phyloP scores from a whole-genome alignment of 768 basidiomycete genomes.

The Russula brevipes region DNA sequence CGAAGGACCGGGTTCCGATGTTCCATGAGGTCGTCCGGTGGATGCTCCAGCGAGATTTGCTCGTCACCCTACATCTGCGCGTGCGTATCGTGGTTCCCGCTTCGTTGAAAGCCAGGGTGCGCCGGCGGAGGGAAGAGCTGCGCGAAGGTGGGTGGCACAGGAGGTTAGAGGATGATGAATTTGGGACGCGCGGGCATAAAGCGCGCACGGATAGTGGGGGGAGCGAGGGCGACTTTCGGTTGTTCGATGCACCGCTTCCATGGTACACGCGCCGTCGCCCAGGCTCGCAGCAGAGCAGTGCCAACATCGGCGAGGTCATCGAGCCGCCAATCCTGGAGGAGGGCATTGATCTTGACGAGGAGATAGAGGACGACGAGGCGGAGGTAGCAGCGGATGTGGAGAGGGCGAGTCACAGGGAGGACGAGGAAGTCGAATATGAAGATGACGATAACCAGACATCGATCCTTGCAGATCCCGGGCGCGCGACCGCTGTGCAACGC shows the following conservation, averaged over 20 bases:
- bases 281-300: conserved; percentile 32
- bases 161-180: conserved; percentile 24
- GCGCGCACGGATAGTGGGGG: conserved; percentile 7
- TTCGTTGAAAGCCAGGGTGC: conserved; percentile 69
- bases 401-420: conserved; percentile 32
- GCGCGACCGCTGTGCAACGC: conserved; percentile 72
- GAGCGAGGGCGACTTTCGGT: conserved; percentile 9
- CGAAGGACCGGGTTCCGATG: conserved; percentile 58
- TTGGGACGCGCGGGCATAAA: conserved; percentile 9
- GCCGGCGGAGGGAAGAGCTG: conserved; percentile 32
- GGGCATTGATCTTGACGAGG: conserved; percentile 32
- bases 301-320: conserved; percentile 33
- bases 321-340: conserved; percentile 31
- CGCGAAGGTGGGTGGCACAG: conserved; percentile 36
- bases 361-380: conserved; percentile 29
- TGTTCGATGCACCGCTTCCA: conserved; percentile 10
- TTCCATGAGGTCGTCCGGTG: conserved; percentile 84
- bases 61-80: conserved; percentile 79
- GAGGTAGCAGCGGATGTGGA: conserved; percentile 32
- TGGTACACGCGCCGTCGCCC: conserved; percentile 45
- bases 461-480: conserved; percentile 77
- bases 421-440: conserved; percentile 39
- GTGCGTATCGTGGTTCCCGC: conserved; percentile 77
- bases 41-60: conserved; percentile 84
- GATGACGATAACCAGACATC: conserved; percentile 48